phyloP scores from a whole-genome alignment of 768 basidiomycete genomes.

The Fomitopsis serialis region DNA sequence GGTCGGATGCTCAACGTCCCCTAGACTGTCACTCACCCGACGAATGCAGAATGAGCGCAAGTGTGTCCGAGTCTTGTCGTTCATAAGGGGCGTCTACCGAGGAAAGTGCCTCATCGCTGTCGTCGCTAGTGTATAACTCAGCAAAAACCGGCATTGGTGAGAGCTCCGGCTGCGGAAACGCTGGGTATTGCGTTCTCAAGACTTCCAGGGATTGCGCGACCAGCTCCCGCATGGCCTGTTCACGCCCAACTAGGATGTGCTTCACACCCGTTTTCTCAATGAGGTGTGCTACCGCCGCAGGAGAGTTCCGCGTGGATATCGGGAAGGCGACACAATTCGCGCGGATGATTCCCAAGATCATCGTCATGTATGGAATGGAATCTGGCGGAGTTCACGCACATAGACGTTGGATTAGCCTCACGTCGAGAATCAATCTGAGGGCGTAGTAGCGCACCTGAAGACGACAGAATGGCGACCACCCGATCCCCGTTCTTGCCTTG shows the following conservation, averaged over 20 bases:
- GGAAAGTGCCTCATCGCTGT: conserved; percentile 1
- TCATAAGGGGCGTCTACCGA: not conserved
- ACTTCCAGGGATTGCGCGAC: conserved; percentile 13
- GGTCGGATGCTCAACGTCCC: not conserved
- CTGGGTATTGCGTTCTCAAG: conserved; percentile 6
- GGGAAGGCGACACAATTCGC: conserved; percentile 24
- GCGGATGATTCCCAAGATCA: conserved; percentile 15
- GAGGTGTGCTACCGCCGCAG: conserved; percentile 24
- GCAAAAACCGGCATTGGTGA: conserved; percentile 14
- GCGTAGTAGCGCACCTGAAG: conserved; percentile 2
- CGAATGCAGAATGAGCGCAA: conserved; percentile 13
- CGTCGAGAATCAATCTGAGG: not conserved
- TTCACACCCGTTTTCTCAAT: conserved; percentile 14
- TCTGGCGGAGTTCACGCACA: conserved; percentile 13
- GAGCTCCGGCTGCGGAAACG: not conserved
- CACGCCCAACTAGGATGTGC: conserved; percentile 24
- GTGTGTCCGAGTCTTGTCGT: conserved; percentile 4
- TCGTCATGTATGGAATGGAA: conserved; percentile 14
- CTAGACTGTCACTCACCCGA: conserved; percentile 8
- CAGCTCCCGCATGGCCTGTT: conserved; percentile 20
- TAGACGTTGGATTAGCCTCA: no score
- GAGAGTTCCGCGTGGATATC: conserved; percentile 29
- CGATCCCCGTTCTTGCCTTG: conserved; percentile 9
- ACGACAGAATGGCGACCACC: conserved; percentile 22
- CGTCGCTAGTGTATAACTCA: conserved; percentile 2